Conservation (phyloP, 2,329 filamentous ascomycete genomes). For the Chrysosporium keratinophilum region DNA sequence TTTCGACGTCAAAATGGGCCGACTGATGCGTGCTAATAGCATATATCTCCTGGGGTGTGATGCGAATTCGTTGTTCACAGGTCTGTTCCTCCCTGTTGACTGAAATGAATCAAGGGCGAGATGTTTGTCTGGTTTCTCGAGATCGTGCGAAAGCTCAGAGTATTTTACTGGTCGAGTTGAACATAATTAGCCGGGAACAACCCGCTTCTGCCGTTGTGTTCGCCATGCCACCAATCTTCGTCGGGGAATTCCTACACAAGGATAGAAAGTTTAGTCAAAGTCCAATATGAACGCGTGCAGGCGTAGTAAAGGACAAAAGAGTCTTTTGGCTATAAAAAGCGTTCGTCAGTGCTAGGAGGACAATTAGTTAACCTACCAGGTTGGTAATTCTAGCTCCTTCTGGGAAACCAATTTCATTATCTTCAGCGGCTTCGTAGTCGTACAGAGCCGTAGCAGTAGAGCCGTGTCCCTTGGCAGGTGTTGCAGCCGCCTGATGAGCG, state of each 20-base stretch:
- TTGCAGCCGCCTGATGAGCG: slow-evolving; percentile 23
- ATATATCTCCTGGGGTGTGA: not conserved
- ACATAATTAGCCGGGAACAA: slow-evolving; percentile 60
- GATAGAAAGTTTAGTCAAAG: slow-evolving; percentile 12
- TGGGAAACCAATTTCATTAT: slow-evolving; percentile 77
- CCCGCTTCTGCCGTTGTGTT: slow-evolving; percentile 66
- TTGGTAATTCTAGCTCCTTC: slow-evolving; percentile 74
- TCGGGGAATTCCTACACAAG: slow-evolving; percentile 72
- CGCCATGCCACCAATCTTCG: slow-evolving; percentile 97
- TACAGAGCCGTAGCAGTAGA: slow-evolving; percentile 76
- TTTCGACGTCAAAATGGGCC: not conserved
- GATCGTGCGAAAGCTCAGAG: not conserved
- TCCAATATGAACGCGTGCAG: not conserved
- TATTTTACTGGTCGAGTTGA: slow-evolving; percentile 29
- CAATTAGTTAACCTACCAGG: slow-evolving; percentile 49
- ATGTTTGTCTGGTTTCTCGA: not conserved
- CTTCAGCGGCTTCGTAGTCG: slow-evolving; percentile 94
- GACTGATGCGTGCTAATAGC: not conserved
- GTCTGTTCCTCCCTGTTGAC: not conserved
- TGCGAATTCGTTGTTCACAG: not conserved
- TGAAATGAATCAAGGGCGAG: not conserved
- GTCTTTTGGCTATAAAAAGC: not conserved
- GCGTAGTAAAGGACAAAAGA: not conserved
- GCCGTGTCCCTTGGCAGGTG: slow-evolving; percentile 32
- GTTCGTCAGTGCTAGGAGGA: not conserved